These are phyloP conservation scores for Nelumbo lutea DNA, from an alignment of 164 flowering plant species.

Conservation along the genomic window DNA sequence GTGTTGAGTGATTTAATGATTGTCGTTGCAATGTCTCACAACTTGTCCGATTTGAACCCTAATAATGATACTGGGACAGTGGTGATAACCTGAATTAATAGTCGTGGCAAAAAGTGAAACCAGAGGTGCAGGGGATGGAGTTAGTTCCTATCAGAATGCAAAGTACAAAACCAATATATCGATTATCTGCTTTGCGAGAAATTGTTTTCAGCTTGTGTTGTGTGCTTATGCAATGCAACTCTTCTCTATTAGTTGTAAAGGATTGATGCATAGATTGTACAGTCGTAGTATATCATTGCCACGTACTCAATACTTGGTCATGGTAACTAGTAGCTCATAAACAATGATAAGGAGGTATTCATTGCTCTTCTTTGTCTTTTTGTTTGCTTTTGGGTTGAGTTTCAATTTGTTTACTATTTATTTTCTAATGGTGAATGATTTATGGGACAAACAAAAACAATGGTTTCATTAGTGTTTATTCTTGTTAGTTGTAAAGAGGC, in stretches of 20 bases:
- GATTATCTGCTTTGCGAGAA: slow-evolving; percentile 72
- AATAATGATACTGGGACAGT: slow-evolving; percentile 1
- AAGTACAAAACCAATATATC: slow-evolving; percentile 65
- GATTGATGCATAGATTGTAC: slow-evolving; percentile 77
- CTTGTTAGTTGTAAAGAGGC: not conserved
- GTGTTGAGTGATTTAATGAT: slow-evolving; percentile 21
- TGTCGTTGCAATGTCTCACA: slow-evolving; percentile 20
- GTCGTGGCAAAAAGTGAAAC: slow-evolving; percentile 4
- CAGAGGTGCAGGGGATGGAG: slow-evolving; percentile 14
- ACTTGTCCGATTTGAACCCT: slow-evolving; percentile 13
- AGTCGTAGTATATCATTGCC: slow-evolving; percentile 55
- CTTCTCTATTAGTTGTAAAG: slow-evolving; percentile 84
- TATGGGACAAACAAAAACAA: not conserved
- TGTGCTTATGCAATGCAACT: slow-evolving; percentile 77
- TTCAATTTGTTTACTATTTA: not conserved
- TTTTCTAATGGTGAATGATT: not conserved
- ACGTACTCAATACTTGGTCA: slow-evolving; percentile 51
- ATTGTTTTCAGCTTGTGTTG: slow-evolving; percentile 72
- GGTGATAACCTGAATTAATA: slow-evolving; percentile 3
- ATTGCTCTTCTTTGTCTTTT: not conserved
- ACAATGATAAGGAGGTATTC: slow-evolving; percentile 61
- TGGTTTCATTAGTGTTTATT: not conserved
- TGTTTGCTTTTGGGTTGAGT: not conserved
- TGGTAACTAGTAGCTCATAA: slow-evolving; percentile 18
- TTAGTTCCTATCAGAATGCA: slow-evolving; percentile 39